phyloP scores from a whole-genome alignment of 1,284 basidiomycete species.

The Ceratobasidium sp. region DNA sequence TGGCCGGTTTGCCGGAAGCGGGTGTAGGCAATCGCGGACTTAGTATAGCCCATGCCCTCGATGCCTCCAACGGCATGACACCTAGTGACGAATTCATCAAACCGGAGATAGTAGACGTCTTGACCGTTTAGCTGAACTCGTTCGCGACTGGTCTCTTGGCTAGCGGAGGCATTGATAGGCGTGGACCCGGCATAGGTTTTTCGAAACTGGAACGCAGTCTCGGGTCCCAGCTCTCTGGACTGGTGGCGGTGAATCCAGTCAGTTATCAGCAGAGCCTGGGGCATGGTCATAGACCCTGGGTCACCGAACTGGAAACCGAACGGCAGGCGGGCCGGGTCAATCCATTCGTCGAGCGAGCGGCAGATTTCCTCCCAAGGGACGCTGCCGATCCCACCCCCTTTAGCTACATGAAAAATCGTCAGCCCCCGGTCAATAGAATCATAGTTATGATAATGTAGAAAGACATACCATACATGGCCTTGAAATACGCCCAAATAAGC shows the following conservation, averaged over 20 bases:
- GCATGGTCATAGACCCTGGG: neutral
- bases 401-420: neutral
- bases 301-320: neutral
- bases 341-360: neutral
- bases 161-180: neutral
- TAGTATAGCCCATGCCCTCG: neutral
- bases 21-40: neutral
- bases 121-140: neutral
- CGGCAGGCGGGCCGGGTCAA: neutral
- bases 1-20: neutral
- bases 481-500: neutral
- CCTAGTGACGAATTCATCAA: neutral
- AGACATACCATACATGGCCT: neutral
- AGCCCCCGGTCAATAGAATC: too few relatives aligned
- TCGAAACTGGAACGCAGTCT: neutral
- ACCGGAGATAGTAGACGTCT: neutral
- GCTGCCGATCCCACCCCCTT: neutral
- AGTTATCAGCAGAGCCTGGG: neutral
- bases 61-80: neutral
- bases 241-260: neutral
- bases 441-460: neutral
- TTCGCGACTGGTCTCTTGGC: constrained; percentile 5
- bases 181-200: neutral
- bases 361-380: neutral
- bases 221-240: neutral